A percentile compares a stretch with the other conserved stretches of the same genome.
Conservation (phyloP, 208 protist species). For the Trypanosoma platydactyli region DNA sequence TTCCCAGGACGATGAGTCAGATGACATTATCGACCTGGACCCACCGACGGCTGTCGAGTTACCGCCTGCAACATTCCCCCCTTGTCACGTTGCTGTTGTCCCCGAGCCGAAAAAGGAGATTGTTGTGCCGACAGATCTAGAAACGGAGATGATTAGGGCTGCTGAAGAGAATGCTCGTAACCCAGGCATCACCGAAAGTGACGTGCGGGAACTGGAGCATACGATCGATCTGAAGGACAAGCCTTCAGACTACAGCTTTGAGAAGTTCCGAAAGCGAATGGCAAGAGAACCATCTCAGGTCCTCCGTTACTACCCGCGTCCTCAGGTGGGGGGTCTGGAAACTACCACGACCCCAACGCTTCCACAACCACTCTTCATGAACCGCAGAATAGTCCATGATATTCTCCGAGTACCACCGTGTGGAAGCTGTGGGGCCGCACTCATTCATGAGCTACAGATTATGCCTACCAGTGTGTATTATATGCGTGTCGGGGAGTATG, state of each 20-base stretch:
- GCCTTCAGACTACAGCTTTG: slow-evolving; percentile 69
- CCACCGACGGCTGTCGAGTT: slow-evolving; percentile 39
- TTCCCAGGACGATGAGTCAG: slow-evolving; percentile 39
- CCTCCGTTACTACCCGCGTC: slow-evolving; percentile 70
- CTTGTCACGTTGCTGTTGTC: slow-evolving; percentile 65
- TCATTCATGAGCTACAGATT: slow-evolving; percentile 78
- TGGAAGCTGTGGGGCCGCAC: slow-evolving; percentile 54
- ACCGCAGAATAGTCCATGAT: slow-evolving; percentile 50
- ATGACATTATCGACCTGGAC: slow-evolving; percentile 37
- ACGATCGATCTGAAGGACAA: slow-evolving; percentile 71
- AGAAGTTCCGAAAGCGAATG: slow-evolving; percentile 71
- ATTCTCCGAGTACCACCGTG: slow-evolving; percentile 56
- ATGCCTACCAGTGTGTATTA: slow-evolving; percentile 82
- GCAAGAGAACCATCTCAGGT: slow-evolving; percentile 70
- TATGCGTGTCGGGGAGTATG: slow-evolving; percentile 56
- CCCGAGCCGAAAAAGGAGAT: slow-evolving; percentile 63
- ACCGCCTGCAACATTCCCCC: slow-evolving; percentile 52
- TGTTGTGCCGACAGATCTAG: slow-evolving; percentile 59
- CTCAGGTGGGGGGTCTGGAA: background rate
- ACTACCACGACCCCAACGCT: background rate
- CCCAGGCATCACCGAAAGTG: slow-evolving; percentile 40
- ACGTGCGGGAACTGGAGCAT: slow-evolving; percentile 66
- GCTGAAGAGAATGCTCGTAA: slow-evolving; percentile 48
- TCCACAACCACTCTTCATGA: slow-evolving; percentile 73
- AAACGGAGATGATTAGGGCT: slow-evolving; percentile 61